These are phyloP conservation scores for Daedaleopsis sinensis DNA, from an alignment of 768 basidiomycete genomes.

Conservation along the genomic window DNA sequence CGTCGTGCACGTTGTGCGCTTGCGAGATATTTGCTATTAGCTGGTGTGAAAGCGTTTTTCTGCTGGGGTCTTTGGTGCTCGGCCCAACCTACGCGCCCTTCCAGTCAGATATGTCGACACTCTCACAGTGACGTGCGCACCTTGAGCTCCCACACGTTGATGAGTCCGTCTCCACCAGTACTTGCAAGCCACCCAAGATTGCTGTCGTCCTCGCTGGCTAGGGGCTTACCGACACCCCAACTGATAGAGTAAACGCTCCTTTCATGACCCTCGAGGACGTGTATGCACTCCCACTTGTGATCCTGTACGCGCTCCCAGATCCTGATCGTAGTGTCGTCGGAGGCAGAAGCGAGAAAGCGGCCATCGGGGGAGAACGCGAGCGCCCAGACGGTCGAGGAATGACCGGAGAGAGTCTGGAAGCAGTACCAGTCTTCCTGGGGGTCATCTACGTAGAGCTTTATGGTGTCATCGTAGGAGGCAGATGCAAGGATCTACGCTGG, in stretches of 20 bases:
- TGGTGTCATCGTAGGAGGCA: slow-evolving; percentile 94
- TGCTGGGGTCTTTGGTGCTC: slow-evolving; percentile 12
- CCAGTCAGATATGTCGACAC: not conserved
- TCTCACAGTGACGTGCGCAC: slow-evolving; percentile 16
- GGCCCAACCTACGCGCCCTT: slow-evolving; percentile 16
- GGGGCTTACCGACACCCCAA: slow-evolving; percentile 54
- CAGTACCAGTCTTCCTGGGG: slow-evolving; percentile 94
- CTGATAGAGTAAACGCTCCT: slow-evolving; percentile 80
- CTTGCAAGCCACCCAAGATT: slow-evolving; percentile 83
- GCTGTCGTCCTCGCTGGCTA: slow-evolving; percentile 26
- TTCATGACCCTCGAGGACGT: slow-evolving; percentile 65
- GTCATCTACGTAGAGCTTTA: slow-evolving; percentile 92
- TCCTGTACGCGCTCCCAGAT: slow-evolving; percentile 77
- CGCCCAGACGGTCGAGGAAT: slow-evolving; percentile 90
- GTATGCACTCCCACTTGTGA: slow-evolving; percentile 64
- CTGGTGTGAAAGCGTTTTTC: slow-evolving; percentile 36
- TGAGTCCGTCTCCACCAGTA: slow-evolving; percentile 81
- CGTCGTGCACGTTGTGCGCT: slow-evolving; percentile 83
- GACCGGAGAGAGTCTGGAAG: slow-evolving; percentile 79
- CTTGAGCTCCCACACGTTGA: slow-evolving; percentile 78
- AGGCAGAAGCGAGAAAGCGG: slow-evolving; percentile 81
- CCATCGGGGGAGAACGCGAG: slow-evolving; percentile 78
- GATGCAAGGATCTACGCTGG: slow-evolving; percentile 86
- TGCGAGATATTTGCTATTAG: slow-evolving; percentile 60
- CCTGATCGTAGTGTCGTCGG: slow-evolving; percentile 82